Conservation (phyloP, 805 yeast genomes). For the Torulaspora gathmanii region DNA sequence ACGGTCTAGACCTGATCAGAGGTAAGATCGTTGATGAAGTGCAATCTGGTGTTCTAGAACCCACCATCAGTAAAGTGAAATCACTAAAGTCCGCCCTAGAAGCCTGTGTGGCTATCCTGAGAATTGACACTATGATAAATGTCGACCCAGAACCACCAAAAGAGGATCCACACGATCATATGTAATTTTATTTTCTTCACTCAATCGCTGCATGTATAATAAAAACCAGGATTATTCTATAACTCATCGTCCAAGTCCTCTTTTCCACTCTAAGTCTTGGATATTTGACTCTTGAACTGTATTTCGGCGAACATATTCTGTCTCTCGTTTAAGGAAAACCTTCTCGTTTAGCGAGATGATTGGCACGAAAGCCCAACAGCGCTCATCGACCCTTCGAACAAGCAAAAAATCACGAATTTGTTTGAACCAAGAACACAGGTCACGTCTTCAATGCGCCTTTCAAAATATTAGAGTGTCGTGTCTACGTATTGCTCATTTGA, state of each 20-base stretch:
- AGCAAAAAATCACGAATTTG: background rate
- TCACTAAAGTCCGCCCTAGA: slow-evolving; percentile 93
- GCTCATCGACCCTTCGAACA: slow-evolving; percentile 9
- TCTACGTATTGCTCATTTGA: background rate
- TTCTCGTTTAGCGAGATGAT: slow-evolving; percentile 2
- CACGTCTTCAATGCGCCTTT: background rate
- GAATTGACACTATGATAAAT: slow-evolving; percentile 97
- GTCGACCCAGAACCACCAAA: slow-evolving; percentile 92
- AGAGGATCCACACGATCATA: slow-evolving; percentile 87
- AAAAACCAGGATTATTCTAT: background rate
- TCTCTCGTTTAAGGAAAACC: slow-evolving; percentile 2
- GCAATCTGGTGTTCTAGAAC: slow-evolving; percentile 86
- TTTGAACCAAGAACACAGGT: background rate
- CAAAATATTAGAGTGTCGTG: background rate
- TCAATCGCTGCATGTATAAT: slow-evolving; percentile 3
- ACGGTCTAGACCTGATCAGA: slow-evolving; percentile 85
- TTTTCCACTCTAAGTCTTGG: background rate
- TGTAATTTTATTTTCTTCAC: slow-evolving; percentile 4
- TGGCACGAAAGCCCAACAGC: slow-evolving; percentile 10
- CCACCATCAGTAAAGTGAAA: slow-evolving; percentile 87
- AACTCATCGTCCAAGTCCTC: background rate
- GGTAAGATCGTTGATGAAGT: slow-evolving; percentile 90
- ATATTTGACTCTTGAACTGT: background rate
- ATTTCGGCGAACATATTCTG: slow-evolving; percentile 5
- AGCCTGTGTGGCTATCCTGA: slow-evolving; percentile 94